phyloP scores from a whole-genome alignment of 495 filamentous ascomycete genomes.

The Annulohypoxylon moriforme region DNA sequence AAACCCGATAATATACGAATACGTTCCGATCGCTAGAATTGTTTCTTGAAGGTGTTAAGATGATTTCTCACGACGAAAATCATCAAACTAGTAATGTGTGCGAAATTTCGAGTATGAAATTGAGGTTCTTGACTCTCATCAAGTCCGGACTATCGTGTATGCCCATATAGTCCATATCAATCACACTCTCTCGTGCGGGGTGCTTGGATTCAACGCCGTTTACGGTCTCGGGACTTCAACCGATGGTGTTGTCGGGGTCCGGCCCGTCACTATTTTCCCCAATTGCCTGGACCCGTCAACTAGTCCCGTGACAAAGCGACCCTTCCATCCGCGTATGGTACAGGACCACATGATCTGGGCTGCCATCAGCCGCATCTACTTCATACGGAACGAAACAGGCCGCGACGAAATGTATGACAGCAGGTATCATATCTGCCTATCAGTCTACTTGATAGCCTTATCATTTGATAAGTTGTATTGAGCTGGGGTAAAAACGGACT shows the following conservation, averaged over 20 bases:
- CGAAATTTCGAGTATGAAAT: not conserved
- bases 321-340: not conserved
- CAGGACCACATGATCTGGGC: not conserved
- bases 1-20: not conserved
- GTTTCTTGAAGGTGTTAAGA: not conserved
- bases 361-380: not conserved
- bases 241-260: not conserved
- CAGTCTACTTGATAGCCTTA: not conserved
- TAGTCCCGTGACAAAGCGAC: not conserved
- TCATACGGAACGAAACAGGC: not conserved
- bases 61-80: not conserved
- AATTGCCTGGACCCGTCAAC: not conserved
- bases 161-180: constrained; percentile 2
- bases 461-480: constrained; percentile 10
- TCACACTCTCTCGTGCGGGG: not conserved
- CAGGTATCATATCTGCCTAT: not conserved
- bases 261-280: not conserved
- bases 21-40: not conserved
- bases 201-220: not conserved
- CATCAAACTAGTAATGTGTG: not conserved
- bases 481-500: not conserved
- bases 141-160: not conserved
- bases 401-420: not conserved
- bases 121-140: not conserved
- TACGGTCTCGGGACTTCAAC: not conserved